Evolutionary conservation across 1,284 basidiomycete species (phyloP).

Genomic region (Ceratorhiza oryzae-sativae): DNA sequence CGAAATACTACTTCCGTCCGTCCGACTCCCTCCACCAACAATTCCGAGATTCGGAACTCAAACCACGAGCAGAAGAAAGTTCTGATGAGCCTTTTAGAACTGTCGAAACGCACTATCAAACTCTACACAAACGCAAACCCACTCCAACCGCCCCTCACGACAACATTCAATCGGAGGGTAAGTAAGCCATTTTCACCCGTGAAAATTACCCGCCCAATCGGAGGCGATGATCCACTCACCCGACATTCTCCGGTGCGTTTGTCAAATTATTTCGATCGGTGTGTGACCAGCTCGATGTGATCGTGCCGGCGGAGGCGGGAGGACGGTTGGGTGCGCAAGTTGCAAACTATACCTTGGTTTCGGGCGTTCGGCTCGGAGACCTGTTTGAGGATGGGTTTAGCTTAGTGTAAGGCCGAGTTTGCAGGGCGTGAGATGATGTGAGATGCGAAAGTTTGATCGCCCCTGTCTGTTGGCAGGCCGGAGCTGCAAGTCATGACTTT

Average conservation of each 20-base stretch:
- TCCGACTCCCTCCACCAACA: too few relatives aligned
- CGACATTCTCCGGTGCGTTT: not conserved
- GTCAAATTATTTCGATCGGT: not conserved
- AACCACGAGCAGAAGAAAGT: too few relatives aligned
- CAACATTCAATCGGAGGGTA: slow-evolving; percentile 13
- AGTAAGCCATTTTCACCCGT: not conserved
- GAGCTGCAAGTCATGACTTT: slow-evolving; percentile 8
- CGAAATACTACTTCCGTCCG: too few relatives aligned
- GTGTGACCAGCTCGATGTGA: slow-evolving; percentile 23
- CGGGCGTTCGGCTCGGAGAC: slow-evolving; percentile 29
- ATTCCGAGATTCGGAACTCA: too few relatives aligned
- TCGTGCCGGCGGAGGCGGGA: not conserved
- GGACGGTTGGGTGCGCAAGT: not conserved
- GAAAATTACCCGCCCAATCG: not conserved
- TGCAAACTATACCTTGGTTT: slow-evolving; percentile 1
- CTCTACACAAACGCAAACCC: slow-evolving; percentile 1
- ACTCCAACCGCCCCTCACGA: not conserved
- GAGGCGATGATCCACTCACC: not conserved
- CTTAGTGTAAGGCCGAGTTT: not conserved
- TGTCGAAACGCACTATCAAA: slow-evolving; percentile 30
- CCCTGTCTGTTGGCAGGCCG: slow-evolving; percentile 1
- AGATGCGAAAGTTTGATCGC: slow-evolving; percentile 12
- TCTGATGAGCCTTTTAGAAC: slow-evolving; percentile 10
- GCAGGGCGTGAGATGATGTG: not conserved
- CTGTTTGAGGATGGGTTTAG: slow-evolving; percentile 1